phyloP scores from a whole-genome alignment of 768 basidiomycete genomes.

The Leccinellum luteum region DNA sequence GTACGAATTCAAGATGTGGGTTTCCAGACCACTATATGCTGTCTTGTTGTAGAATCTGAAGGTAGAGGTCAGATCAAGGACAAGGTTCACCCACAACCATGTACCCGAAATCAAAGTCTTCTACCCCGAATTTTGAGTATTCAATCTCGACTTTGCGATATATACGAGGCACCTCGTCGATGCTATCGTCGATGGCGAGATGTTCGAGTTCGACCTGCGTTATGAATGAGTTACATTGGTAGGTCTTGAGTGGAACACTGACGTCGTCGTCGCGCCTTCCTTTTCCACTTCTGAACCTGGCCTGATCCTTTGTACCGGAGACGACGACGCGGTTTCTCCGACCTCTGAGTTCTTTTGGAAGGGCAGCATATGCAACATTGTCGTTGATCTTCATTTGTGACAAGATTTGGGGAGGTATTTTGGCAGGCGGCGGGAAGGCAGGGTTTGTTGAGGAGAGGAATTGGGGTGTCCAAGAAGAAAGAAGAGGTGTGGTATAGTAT shows the following conservation, averaged over 20 bases:
- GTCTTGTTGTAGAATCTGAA: constrained; percentile 92
- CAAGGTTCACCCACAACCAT: constrained; percentile 13
- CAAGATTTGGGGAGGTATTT: constrained; percentile 78
- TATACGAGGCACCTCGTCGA: constrained; percentile 66
- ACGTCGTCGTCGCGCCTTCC: constrained; percentile 44
- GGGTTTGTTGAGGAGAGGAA: constrained; percentile 49
- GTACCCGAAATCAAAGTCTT: constrained; percentile 98
- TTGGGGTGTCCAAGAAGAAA: constrained; percentile 62
- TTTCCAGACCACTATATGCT: constrained; percentile 86
- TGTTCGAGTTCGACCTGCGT: constrained; percentile 52
- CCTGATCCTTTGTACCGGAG: constrained; percentile 52
- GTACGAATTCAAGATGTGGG: constrained; percentile 96
- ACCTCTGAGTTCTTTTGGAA: constrained; percentile 84
- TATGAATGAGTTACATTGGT: constrained; percentile 1
- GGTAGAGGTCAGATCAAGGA: not conserved
- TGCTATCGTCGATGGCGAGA: constrained; percentile 49
- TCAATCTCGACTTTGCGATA: constrained; percentile 96
- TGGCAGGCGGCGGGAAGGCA: constrained; percentile 64
- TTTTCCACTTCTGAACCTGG: constrained; percentile 87
- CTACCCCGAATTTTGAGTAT: constrained; percentile 97
- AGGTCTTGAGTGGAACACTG: constrained; percentile 4
- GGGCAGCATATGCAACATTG: constrained; percentile 82
- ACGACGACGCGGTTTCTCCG: constrained; percentile 69
- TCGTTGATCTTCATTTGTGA: constrained; percentile 83
- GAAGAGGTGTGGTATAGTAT: constrained; percentile 66